Base-by-base conservation (phyloP, 805 yeast species). In the Debaryomyces maramus region DNA sequence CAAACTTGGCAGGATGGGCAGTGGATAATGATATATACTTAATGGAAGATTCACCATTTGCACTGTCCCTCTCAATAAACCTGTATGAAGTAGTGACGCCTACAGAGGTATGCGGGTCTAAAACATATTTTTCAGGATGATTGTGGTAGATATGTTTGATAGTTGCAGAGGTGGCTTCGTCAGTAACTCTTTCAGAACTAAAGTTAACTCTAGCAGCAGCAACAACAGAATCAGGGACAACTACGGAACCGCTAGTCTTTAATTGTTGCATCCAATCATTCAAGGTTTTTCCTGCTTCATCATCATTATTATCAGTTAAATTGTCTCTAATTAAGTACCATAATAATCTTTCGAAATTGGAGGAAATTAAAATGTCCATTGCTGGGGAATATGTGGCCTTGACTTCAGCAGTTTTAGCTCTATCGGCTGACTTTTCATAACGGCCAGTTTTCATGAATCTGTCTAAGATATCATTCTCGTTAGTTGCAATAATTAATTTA, bases 1-100 rank as follows among this genome's bases (percentile, higher is more conserved):
- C 87, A 58, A 93, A 93, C 68, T 93, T 93, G 45, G 99, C 99
- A 31, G 99, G 99, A 62, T 93, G 99, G 6, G 99, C 99, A 34
- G 99, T 93, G 8, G 97, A 85, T 43, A 93, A 77, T 4, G 96
- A 85, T 32, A 93, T 75, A 58, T 77, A 77, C 40, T 77, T 70
- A 28, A 73, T 64, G 20, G 69, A 58, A 16, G 62, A 43, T 7
- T 46, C 55, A 27, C 66, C 64, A 18, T 62, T 58, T 32, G 70
- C 75, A 20, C 61, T 55, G 46, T 75, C 80, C 36, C 64, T 57
- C 11, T 70, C 72, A 38, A 85, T 77, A 56, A 78, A 73, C 50
- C 82, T 74, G 50, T 83, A 75, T 29, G 93, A 71, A 15, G 95
- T 85, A 44, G 84, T 77, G 33, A 93, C 85, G 58, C 98, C 99